Percentiles rank a stretch among this genome's conserved stretches.
These are phyloP conservation scores for Gautieria morchelliformis DNA, from an alignment of 768 basidiomycete genomes.

Conservation along the genomic window DNA sequence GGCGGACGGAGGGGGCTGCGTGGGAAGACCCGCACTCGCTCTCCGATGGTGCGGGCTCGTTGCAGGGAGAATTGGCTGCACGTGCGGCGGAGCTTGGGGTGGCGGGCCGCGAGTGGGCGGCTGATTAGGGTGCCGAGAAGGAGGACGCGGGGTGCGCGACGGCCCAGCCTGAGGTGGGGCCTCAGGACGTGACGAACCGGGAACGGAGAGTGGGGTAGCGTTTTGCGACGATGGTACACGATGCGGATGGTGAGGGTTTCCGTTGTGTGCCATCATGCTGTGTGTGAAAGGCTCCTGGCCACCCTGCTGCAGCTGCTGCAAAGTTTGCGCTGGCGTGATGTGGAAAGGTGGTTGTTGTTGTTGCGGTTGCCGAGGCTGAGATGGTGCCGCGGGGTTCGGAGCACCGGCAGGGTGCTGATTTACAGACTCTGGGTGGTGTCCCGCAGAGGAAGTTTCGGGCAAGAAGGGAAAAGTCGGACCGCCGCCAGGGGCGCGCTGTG, in stretches of 20 bases:
- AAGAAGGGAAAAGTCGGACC: not conserved
- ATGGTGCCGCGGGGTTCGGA: not conserved
- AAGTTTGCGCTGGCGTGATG: not conserved
- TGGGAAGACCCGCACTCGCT: not conserved
- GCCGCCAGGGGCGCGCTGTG: slow-evolving; percentile 12
- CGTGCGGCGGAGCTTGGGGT: not conserved
- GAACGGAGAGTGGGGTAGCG: not conserved
- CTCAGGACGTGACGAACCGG: not conserved
- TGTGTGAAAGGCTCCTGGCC: not conserved
- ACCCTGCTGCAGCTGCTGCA: slow-evolving; percentile 7
- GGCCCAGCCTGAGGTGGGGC: not conserved
- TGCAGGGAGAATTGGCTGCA: slow-evolving; percentile 1
- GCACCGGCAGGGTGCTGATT: not conserved
- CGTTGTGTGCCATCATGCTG: not conserved
- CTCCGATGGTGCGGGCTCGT: not conserved
- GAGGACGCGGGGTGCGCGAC: slow-evolving; percentile 1
- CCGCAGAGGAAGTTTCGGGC: not conserved
- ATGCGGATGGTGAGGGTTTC: not conserved
- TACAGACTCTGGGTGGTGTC: not conserved
- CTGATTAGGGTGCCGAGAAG: slow-evolving; percentile 1
- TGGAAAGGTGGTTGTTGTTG: slow-evolving; percentile 15
- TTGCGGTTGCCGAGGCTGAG: slow-evolving; percentile 16
- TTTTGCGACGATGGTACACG: not conserved
- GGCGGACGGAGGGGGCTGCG: slow-evolving; percentile 11
- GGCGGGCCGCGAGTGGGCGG: not conserved